These are phyloP conservation scores for Russula ochroleuca DNA, from an alignment of 768 basidiomycete species.

Conservation along the genomic window DNA sequence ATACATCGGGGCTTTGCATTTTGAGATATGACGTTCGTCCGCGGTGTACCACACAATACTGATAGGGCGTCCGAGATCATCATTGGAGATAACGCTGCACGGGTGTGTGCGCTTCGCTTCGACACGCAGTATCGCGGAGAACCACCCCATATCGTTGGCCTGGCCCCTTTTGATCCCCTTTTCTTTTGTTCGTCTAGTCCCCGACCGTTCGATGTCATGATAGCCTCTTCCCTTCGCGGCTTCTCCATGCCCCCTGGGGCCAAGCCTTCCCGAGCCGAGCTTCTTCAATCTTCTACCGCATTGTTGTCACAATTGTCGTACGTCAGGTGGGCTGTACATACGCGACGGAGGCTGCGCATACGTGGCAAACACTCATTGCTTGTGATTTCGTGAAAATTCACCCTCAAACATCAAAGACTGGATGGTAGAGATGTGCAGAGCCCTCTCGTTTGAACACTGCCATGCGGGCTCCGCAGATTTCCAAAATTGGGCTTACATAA, in stretches of 20 bases:
- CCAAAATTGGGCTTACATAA: too few relatives aligned
- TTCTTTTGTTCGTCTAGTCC: background rate
- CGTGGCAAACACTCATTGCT: background rate
- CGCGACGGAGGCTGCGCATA: background rate
- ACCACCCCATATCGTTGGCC: background rate
- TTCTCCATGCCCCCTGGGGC: background rate
- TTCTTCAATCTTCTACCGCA: background rate
- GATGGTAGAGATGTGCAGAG: background rate
- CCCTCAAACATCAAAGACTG: background rate
- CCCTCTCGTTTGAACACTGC: background rate
- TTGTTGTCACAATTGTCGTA: background rate
- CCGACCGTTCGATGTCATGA: background rate
- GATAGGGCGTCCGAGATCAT: background rate
- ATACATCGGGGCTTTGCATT: background rate
- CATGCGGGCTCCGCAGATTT: too few relatives aligned
- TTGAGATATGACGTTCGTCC: background rate
- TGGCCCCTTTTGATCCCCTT: background rate
- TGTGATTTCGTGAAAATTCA: background rate
- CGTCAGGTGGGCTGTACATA: background rate
- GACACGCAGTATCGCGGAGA: background rate
- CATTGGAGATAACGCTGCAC: background rate
- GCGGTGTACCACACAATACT: background rate
- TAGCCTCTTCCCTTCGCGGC: background rate
- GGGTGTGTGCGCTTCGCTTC: background rate
- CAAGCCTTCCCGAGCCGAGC: background rate